Conservation (phyloP, 2,329 filamentous ascomycete species). For the Pestalotiopsis fici region DNA sequence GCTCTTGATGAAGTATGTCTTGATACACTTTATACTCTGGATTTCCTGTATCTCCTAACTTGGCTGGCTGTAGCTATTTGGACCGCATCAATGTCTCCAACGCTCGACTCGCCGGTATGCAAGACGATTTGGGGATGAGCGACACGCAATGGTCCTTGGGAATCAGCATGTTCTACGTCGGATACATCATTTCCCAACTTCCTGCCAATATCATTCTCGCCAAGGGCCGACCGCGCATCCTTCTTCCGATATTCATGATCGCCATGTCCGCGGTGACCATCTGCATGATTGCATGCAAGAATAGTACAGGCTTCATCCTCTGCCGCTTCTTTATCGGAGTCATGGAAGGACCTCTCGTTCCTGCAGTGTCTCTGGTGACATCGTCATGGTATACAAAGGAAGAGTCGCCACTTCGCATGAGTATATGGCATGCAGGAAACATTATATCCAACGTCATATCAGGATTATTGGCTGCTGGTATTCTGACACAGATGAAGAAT, state of each 20-base stretch:
- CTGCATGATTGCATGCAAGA: constrained; percentile 41
- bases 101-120: constrained; percentile 37
- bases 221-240: constrained; percentile 33
- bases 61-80: constrained; percentile 42
- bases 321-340: constrained; percentile 32
- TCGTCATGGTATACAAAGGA: too few species aligned
- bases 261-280: constrained; percentile 43
- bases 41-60: neutral
- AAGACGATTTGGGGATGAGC: constrained; percentile 33
- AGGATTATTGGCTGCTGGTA: too few species aligned
- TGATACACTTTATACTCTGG: too few species aligned
- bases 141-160: constrained; percentile 38
- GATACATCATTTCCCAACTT: constrained; percentile 46
- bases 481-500: too few species aligned
- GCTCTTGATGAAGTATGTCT: too few species aligned
- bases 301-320: constrained; percentile 27
- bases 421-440: too few species aligned
- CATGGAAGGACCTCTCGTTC: constrained; percentile 2
- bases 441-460: too few species aligned
- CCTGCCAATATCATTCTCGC: constrained; percentile 48
- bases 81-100: constrained; percentile 53
- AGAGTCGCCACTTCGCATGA: too few species aligned
- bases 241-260: constrained; percentile 40
- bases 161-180: constrained; percentile 46
- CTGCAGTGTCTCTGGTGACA: too few species aligned